A percentile compares a stretch with the other conserved stretches of the same genome.
Evolutionary conservation across 495 filamentous ascomycete species (phyloP).

Genomic region (Sordaria brevicollis): DNA sequence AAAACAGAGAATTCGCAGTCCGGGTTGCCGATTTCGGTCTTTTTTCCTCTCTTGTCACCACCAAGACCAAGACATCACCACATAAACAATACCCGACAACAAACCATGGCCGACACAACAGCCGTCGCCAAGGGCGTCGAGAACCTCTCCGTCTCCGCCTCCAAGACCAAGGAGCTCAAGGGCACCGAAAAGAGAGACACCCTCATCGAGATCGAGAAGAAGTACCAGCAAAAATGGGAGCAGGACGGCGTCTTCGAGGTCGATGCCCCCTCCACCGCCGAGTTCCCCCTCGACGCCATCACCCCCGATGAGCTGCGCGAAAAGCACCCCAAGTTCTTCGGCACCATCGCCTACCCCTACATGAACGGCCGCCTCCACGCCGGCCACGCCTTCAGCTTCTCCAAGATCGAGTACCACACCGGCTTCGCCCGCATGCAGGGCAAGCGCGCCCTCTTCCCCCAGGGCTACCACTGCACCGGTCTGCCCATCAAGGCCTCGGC

Average conservation of each 20-base stretch:
- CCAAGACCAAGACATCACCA: not conserved
- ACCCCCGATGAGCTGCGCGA: constrained; percentile 62
- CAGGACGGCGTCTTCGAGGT: constrained; percentile 69
- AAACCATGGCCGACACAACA: constrained; percentile 25
- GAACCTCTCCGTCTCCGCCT: constrained; percentile 25
- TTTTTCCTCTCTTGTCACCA: not conserved
- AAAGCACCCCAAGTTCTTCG: constrained; percentile 84
- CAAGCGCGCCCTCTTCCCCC: constrained; percentile 73
- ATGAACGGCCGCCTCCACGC: constrained; percentile 94
- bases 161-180: constrained; percentile 43
- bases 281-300: constrained; percentile 62
- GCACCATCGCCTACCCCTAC: constrained; percentile 85
- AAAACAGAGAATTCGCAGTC: not conserved
- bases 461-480: constrained; percentile 92
- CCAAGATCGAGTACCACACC: constrained; percentile 77
- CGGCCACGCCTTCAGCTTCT: constrained; percentile 81
- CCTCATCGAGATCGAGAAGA: constrained; percentile 80
- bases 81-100: not conserved
- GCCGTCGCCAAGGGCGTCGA: constrained; percentile 26
- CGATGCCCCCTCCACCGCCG: constrained; percentile 66
- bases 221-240: constrained; percentile 82
- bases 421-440: constrained; percentile 82
- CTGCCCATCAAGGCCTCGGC: constrained; percentile 98
- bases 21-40: not conserved
- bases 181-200: constrained; percentile 86